phyloP scores from a whole-genome alignment of 192 early-diverging fungal genomes.

The Rhizoclosmatium globosum region DNA sequence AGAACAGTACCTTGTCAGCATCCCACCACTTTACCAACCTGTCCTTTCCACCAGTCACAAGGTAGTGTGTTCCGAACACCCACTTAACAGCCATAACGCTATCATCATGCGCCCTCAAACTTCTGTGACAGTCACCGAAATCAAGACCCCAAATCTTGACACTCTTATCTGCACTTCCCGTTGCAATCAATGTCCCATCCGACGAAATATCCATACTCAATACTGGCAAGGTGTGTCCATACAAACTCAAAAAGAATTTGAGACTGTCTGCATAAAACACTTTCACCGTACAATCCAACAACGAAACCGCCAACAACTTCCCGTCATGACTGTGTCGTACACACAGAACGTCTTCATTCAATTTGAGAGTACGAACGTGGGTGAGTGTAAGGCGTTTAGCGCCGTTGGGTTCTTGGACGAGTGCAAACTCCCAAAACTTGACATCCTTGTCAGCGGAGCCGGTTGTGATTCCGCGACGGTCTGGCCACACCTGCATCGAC shows the following conservation, averaged over 20 bases:
- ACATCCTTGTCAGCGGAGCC: conserved; percentile 95
- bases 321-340: conserved; percentile 86
- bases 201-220: conserved; percentile 98
- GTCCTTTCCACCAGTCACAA: conserved; percentile 94
- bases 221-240: conserved; percentile 98
- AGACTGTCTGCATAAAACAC: conserved; percentile 96
- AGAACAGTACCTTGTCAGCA: conserved; percentile 76
- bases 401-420: conserved; percentile 63
- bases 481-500: conserved; percentile 86
- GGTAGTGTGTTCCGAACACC: conserved; percentile 95
- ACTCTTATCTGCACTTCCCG: conserved; percentile 96
- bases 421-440: conserved; percentile 97
- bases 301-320: conserved; percentile 86
- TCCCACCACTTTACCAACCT: conserved; percentile 94
- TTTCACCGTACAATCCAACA: conserved; percentile 96
- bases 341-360: conserved; percentile 93
- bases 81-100: conserved; percentile 87
- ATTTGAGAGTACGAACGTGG: conserved; percentile 90
- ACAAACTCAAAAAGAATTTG: conserved; percentile 96
- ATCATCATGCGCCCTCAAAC: conserved; percentile 93
- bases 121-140: conserved; percentile 98
- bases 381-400: conserved; percentile 72
- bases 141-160: conserved; percentile 99
- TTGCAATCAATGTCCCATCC: conserved; percentile 89
- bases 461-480: conserved; percentile 87